Evolutionary conservation across 177 flowering plant species (phyloP).

Genomic region (Vitis hybrid): DNA sequence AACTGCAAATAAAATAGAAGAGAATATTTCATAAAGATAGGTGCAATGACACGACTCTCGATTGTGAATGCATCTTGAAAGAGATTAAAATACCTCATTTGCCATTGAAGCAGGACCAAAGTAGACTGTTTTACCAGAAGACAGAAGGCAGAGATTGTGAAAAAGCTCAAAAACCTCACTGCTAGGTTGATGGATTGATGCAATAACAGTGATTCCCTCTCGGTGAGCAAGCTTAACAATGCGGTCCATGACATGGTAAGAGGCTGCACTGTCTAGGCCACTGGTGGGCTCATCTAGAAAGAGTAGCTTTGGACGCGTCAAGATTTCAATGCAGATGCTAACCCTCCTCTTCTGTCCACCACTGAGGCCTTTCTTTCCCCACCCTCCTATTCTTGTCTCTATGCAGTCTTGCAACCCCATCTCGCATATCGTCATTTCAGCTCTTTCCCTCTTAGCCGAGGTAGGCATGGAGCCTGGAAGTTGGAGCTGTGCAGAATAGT

Average conservation of each 20-base stretch:
- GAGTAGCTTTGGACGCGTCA: slow-evolving; percentile 40
- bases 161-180: slow-evolving; percentile 54
- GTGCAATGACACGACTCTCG: neutral
- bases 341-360: slow-evolving; percentile 60
- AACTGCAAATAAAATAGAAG: slow-evolving; percentile 26
- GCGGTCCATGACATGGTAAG: slow-evolving; percentile 41
- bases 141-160: slow-evolving; percentile 46
- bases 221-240: slow-evolving; percentile 25
- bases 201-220: slow-evolving; percentile 39
- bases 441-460: slow-evolving; percentile 29
- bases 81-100: slow-evolving; percentile 22
- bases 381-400: slow-evolving; percentile 44
- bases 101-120: slow-evolving; percentile 47
- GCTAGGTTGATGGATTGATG: slow-evolving; percentile 59
- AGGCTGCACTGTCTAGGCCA: slow-evolving; percentile 59
- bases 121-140: slow-evolving; percentile 42
- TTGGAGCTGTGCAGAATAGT: slow-evolving; percentile 48
- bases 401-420: slow-evolving; percentile 49
- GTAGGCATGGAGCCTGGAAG: slow-evolving; percentile 40
- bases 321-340: slow-evolving; percentile 48
- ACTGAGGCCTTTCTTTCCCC: slow-evolving; percentile 45
- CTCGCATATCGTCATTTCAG: slow-evolving; percentile 40
- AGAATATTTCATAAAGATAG: neutral
- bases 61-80: neutral
- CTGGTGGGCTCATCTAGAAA: slow-evolving; percentile 62